A percentile compares a stretch with the other conserved stretches of the same genome.
Conservation (phyloP, 169 alveolate genomes). For the Plasmodium cynomolgi region DNA sequence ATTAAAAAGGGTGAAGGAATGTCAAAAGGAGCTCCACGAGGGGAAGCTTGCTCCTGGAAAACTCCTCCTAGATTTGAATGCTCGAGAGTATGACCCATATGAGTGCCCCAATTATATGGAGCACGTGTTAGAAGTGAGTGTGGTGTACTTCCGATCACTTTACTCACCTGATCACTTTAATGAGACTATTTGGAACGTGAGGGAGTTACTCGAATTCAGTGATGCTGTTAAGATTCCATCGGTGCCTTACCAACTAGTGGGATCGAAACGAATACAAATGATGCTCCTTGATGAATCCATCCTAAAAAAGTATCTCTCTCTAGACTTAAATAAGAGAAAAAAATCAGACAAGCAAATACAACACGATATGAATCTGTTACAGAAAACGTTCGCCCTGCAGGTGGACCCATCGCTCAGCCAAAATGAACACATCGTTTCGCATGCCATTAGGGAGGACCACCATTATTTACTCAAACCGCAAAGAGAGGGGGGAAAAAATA, state of each 20-base stretch:
- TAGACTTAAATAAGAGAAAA: constrained; percentile 14
- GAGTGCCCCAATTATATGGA: not conserved
- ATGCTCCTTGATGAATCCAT: constrained; percentile 77
- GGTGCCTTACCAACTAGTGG: constrained; percentile 84
- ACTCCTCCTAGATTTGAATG: constrained; percentile 14
- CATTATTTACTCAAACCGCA: constrained; percentile 86
- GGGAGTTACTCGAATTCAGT: constrained; percentile 83
- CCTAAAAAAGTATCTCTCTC: constrained; percentile 33
- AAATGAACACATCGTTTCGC: constrained; percentile 28
- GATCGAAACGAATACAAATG: constrained; percentile 86
- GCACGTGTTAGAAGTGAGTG: constrained; percentile 77
- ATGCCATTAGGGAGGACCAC: constrained; percentile 74
- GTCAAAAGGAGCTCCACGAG: not conserved
- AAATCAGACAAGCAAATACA: constrained; percentile 50
- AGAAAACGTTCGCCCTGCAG: constrained; percentile 74
- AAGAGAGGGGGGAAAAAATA: constrained; percentile 91
- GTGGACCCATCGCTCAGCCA: constrained; percentile 39
- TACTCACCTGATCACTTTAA: constrained; percentile 82
- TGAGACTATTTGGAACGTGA: constrained; percentile 79
- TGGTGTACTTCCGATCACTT: constrained; percentile 82
- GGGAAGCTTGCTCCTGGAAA: constrained; percentile 16
- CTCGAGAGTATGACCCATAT: not conserved
- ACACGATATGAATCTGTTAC: constrained; percentile 23
- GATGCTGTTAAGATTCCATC: constrained; percentile 87
- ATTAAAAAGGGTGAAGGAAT: not conserved